Evolutionary conservation across 371 early-diverging fungal genomes (phyloP).

Genomic region (Coemansia sp.): DNA sequence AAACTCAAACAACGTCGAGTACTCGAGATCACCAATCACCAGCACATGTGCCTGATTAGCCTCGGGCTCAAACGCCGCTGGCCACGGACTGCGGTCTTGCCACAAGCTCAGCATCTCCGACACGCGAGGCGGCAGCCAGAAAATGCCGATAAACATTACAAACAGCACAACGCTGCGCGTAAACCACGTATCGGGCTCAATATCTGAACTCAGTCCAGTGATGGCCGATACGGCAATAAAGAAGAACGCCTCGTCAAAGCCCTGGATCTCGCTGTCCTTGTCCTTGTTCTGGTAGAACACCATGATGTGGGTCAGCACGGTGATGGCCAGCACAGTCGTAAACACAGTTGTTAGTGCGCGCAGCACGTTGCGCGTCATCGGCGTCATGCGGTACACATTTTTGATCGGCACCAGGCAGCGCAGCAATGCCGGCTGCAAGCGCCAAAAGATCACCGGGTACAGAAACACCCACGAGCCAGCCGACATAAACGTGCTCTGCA

Average conservation of each 20-base stretch:
- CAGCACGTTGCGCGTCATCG: constrained; percentile 58
- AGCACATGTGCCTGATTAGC: constrained; percentile 59
- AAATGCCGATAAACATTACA: constrained; percentile 67
- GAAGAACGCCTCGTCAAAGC: constrained; percentile 67
- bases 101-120: constrained; percentile 63
- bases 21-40: constrained; percentile 62
- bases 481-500: constrained; percentile 56
- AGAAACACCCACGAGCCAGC: constrained; percentile 57
- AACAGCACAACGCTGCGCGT: constrained; percentile 61
- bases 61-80: constrained; percentile 52
- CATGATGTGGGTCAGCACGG: constrained; percentile 63
- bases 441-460: constrained; percentile 66
- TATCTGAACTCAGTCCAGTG: constrained; percentile 60
- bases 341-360: constrained; percentile 55
- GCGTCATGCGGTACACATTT: constrained; percentile 55
- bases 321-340: constrained; percentile 61
- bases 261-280: constrained; percentile 49
- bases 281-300: constrained; percentile 54
- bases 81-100: constrained; percentile 56
- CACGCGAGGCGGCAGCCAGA: constrained; percentile 65
- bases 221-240: constrained; percentile 59
- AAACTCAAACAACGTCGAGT: constrained; percentile 58
- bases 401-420: constrained; percentile 58
- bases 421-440: constrained; percentile 58
- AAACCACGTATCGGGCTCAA: constrained; percentile 61